phyloP scores from a whole-genome alignment of 2,329 filamentous ascomycete genomes.

The Penicillium expansum region DNA sequence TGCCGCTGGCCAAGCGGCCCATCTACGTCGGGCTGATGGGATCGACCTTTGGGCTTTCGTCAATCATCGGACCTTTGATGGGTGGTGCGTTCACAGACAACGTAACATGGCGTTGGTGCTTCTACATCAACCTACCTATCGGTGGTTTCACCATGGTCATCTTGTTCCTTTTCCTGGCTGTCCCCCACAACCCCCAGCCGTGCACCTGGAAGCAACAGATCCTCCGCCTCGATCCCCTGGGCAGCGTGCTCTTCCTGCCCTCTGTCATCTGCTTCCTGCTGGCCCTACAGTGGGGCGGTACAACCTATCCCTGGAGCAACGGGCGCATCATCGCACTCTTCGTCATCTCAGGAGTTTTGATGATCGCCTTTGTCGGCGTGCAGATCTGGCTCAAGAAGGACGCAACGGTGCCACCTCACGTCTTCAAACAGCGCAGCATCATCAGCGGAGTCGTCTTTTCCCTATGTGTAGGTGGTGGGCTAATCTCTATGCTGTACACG shows the following conservation, averaged over 20 bases:
- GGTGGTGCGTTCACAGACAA: constrained; percentile 46
- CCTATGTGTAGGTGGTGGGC: constrained; percentile 38
- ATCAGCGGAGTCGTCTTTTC: constrained; percentile 32
- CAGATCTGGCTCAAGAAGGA: constrained; percentile 49
- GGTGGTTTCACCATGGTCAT: constrained; percentile 44
- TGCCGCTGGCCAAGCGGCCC: constrained; percentile 55
- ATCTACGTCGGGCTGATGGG: constrained; percentile 46
- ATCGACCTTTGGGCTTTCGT: constrained; percentile 56
- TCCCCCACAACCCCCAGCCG: constrained; percentile 2
- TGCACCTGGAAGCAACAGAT: constrained; percentile 42
- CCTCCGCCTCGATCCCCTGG: constrained; percentile 38
- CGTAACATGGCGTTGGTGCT: constrained; percentile 42
- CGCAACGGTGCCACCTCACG: constrained; percentile 50
- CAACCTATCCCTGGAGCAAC: constrained; percentile 21
- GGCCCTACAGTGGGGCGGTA: constrained; percentile 27
- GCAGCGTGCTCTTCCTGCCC: constrained; percentile 32
- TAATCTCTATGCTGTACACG: constrained; percentile 44
- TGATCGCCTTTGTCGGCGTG: constrained; percentile 45
- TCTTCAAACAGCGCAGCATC: constrained; percentile 49
- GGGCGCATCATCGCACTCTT: constrained; percentile 25
- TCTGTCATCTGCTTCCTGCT: constrained; percentile 24
- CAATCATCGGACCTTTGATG: constrained; percentile 42
- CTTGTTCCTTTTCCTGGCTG: constrained; percentile 47
- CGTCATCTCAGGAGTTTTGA: constrained; percentile 26
- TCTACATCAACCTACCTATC: constrained; percentile 46